These are phyloP conservation scores for Chlorophyllum brunneum DNA, from an alignment of 768 basidiomycete species.

Conservation along the genomic window DNA sequence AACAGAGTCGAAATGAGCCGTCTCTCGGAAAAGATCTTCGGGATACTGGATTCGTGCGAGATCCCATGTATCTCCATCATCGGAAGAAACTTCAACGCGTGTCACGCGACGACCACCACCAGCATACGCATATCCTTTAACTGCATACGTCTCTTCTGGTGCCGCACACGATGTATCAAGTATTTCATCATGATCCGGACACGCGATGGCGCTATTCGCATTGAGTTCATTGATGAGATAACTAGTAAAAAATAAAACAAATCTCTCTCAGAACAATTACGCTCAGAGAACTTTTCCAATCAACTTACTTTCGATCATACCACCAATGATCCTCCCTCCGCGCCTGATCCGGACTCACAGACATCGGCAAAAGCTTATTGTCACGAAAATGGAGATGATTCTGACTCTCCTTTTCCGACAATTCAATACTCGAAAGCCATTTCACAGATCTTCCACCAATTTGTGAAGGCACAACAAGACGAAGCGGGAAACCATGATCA, in stretches of 20 bases:
- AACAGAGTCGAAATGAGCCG: slow-evolving; percentile 31
- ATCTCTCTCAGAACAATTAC: no score
- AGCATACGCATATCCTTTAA: slow-evolving; percentile 58
- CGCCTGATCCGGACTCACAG: slow-evolving; percentile 48
- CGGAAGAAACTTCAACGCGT: slow-evolving; percentile 61
- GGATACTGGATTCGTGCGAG: slow-evolving; percentile 39
- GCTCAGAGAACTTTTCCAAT: not conserved
- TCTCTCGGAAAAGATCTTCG: slow-evolving; percentile 45
- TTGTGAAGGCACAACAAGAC: slow-evolving; percentile 58
- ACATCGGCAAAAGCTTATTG: slow-evolving; percentile 57
- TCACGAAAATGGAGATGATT: no score
- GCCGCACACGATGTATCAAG: slow-evolving; percentile 18
- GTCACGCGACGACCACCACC: slow-evolving; percentile 58
- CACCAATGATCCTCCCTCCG: slow-evolving; percentile 51
- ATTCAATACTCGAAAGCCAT: no score
- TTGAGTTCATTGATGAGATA: slow-evolving; percentile 52
- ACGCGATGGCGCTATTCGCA: slow-evolving; percentile 53
- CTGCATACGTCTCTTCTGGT: slow-evolving; percentile 27
- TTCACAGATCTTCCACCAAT: slow-evolving; percentile 63
- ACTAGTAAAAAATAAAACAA: slow-evolving; percentile 18
- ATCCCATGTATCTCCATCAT: slow-evolving; percentile 47
- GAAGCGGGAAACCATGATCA: slow-evolving; percentile 64
- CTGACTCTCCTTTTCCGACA: no score
- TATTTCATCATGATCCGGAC: slow-evolving; percentile 51
- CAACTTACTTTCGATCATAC: slow-evolving; percentile 42